Percentiles rank a stretch among this genome's conserved stretches.
Evolutionary conservation across 2,329 filamentous ascomycete species (phyloP).

Genomic region (Colletotrichum sp.): DNA sequence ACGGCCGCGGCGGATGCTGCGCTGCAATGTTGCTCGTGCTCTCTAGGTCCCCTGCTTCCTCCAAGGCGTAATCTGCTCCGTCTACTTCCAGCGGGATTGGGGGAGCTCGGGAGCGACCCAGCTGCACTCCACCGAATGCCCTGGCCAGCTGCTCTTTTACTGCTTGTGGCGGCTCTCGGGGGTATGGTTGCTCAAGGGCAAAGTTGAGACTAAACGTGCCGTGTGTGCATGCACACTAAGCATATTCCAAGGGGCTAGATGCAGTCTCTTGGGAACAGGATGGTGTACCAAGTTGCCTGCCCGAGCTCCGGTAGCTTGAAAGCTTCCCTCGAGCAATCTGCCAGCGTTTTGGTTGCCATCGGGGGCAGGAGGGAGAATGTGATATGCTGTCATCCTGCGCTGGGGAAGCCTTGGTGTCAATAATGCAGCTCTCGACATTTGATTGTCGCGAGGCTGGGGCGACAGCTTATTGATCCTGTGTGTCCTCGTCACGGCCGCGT

Average conservation of each 20-base stretch:
- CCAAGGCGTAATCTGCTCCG: not conserved
- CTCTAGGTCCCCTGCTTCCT: slow-evolving; percentile 10
- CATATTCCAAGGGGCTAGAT: not conserved
- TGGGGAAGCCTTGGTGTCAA: not conserved
- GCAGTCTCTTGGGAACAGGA: not conserved
- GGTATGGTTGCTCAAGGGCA: not conserved
- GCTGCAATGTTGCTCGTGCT: slow-evolving; percentile 19
- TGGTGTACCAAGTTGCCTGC: not conserved
- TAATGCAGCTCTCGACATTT: not conserved
- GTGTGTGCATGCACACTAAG: not conserved
- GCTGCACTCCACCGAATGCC: not conserved
- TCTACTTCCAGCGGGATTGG: not conserved
- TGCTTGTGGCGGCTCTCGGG: not conserved
- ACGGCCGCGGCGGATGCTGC: slow-evolving; percentile 13
- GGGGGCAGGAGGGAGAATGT: not conserved
- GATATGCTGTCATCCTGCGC: not conserved
- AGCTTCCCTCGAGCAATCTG: not conserved
- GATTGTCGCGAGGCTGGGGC: not conserved
- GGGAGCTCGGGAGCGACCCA: slow-evolving; percentile 1
- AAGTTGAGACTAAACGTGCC: not conserved
- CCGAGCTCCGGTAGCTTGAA: not conserved
- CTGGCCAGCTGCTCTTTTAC: not conserved
- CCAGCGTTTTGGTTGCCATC: not conserved
- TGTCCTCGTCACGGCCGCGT: not conserved
- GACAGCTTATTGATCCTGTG: not conserved